Evolutionary conservation across 176 grass and related monocot genomes (phyloP), one percentile per base, ranked within the genome.

Genomic region (Neostapfia colusana): DNA sequence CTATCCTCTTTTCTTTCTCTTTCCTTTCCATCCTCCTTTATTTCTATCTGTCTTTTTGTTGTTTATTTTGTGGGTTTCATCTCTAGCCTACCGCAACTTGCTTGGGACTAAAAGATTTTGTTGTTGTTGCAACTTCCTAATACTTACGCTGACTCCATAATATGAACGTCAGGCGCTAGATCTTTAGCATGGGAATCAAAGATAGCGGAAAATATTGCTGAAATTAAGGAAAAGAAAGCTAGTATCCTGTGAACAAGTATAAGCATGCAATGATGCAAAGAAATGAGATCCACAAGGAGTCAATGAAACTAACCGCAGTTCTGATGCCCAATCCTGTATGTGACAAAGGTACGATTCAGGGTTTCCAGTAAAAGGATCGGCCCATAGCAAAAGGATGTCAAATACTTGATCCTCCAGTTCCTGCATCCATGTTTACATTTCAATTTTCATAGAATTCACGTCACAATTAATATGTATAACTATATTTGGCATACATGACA

Each of bases 371-470:
- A 98, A 98, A 75, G 88, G 85, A 78, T 54, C 85, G 69, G 91
- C 95, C 95, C 95, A 98, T 67, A 98, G 87, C 87, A 98, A 81
- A 84, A 98, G 95, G 86, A 98, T 81, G 72, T 98, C 95, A 85
- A 98, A 98, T 70, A 88, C 95, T 78, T 98, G 95, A 71, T 92
- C 91, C 81, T 98, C 95, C 68, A 98, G 85, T 74, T 98, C 95
- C 95, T 97, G 83, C 14, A 68, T 80, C 54, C 51, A 79, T 67
- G 18, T 9, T 63, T 44, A 45, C 4, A 25, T 45, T 59, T n/a
- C n/a, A n/a, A n/a, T n/a, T n/a, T n/a, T 57, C 65, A 87, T 48
- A 75, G 75, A 90, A 76, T 63, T 27, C n/a, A 56, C 20, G 54
- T 56, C 7, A 24, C 12, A 42, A 81, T 17, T 21, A 74, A 78